phyloP scores from a whole-genome alignment of 768 basidiomycete genomes.

The Flagelloscypha sp. region DNA sequence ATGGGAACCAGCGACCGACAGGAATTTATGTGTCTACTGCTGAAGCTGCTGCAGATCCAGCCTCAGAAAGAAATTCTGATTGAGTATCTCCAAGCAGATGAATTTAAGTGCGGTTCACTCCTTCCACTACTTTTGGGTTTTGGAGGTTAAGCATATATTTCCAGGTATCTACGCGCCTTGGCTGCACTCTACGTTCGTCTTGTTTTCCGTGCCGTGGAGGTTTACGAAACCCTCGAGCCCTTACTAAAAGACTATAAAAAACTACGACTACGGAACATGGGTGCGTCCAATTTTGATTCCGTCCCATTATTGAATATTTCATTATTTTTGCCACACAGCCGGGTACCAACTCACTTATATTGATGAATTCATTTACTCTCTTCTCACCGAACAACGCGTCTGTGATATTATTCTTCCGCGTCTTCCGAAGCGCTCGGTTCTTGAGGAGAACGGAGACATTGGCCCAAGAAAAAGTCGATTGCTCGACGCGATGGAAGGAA shows the following conservation, averaged over 20 bases:
- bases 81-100: constrained; percentile 92
- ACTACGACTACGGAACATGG: constrained; percentile 68
- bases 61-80: constrained; percentile 96
- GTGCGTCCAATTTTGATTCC: constrained; percentile 34
- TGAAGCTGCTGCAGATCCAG: constrained; percentile 94
- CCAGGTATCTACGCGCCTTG: constrained; percentile 86
- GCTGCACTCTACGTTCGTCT: constrained; percentile 92
- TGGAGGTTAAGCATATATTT: constrained; percentile 3
- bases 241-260: constrained; percentile 91
- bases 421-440: constrained; percentile 69
- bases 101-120: constrained; percentile 80
- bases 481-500: constrained; percentile 81
- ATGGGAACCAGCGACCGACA: constrained; percentile 91
- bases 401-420: constrained; percentile 96
- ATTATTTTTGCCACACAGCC: constrained; percentile 35
- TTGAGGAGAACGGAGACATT: constrained; percentile 91
- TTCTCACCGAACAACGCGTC: constrained; percentile 83
- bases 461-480: constrained; percentile 78
- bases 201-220: constrained; percentile 85
- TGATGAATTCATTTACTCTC: constrained; percentile 83
- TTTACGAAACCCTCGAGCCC: constrained; percentile 91
- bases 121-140: background rate
- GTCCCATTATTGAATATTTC: constrained; percentile 2
- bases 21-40: constrained; percentile 85
- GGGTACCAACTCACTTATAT: constrained; percentile 83